Base-by-base conservation (phyloP, 2,329 filamentous ascomycete species). In the Colletotrichum abscissum region DNA sequence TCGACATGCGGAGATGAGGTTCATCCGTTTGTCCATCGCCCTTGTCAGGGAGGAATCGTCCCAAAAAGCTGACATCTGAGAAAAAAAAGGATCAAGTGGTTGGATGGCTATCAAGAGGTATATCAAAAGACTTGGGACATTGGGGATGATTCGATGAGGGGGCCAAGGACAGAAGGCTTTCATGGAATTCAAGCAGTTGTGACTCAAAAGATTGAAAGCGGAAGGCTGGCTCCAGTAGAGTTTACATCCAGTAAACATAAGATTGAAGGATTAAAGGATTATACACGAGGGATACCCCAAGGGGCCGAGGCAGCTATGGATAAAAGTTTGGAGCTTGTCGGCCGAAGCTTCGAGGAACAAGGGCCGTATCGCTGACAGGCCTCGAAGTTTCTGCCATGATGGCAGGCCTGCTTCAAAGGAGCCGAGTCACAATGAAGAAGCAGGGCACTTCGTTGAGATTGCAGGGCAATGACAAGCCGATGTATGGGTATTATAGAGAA, bases 151-250 rank as follows among this genome's bases (percentile, higher is more conserved):
- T n/a, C 7, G 19, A 49, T 5, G 11, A n/a, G 16, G 8, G 42
- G 3, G 0, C 38, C 19, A n/a, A n/a, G 1, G 19, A 49, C 19
- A n/a, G 3, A n/a, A 49, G 8, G 1, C 42, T 9, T 49, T 3
- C 7, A n/a, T 22, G 19, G 19, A 49, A 0, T 19, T 5, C 7
- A 8, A 19, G 5, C 8, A 49, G 5, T 35, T 8, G 0, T 49
- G 19, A 49, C 42, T 4, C 3, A n/a, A 49, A 19, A 11, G 6
- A 11, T 49, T 19, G 8, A 35, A 35, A 12, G 42, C 42, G 19
- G 8, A 49, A 49, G 19, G 19, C 42, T 22, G 42, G 19, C 8
- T 4, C 5, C 19, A 49, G 19, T 19, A 1, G 42, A 49, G 1
- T 11, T 9, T 22, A 0, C 3, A 19, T 9, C 19, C 19, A n/a